These are phyloP conservation scores for Coemansia sp. DNA, from an alignment of 192 early-diverging fungal species.

Conservation along the genomic window DNA sequence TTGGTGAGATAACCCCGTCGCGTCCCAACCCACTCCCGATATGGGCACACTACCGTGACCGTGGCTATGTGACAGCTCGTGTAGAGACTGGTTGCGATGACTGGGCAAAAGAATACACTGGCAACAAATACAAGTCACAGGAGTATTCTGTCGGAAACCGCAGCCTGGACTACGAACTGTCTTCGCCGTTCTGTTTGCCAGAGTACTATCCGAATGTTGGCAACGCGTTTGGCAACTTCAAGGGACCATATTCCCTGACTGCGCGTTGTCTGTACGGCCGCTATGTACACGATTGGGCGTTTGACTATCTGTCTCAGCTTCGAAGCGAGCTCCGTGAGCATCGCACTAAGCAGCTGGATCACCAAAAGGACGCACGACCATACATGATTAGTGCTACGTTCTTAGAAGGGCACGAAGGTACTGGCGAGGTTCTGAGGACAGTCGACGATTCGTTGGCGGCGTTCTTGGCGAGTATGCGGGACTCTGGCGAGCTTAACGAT, in stretches of 20 bases:
- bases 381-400: slow-evolving; percentile 45
- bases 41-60: slow-evolving; percentile 63
- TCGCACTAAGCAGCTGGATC: neutral
- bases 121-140: slow-evolving; percentile 20
- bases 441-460: slow-evolving; percentile 29
- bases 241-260: slow-evolving; percentile 45
- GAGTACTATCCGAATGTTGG: slow-evolving; percentile 55
- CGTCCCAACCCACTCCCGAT: slow-evolving; percentile 51
- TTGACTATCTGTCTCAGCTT: slow-evolving; percentile 49
- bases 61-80: slow-evolving; percentile 60
- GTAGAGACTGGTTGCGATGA: slow-evolving; percentile 60
- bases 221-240: slow-evolving; percentile 62
- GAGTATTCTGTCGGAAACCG: slow-evolving; percentile 42
- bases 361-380: slow-evolving; percentile 17
- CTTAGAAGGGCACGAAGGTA: slow-evolving; percentile 53
- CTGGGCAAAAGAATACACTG: slow-evolving; percentile 58
- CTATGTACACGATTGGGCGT: slow-evolving; percentile 49
- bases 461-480: slow-evolving; percentile 33
- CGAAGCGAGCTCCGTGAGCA: slow-evolving; percentile 24
- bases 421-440: slow-evolving; percentile 49
- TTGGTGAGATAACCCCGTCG: slow-evolving; percentile 39
- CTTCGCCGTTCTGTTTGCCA: slow-evolving; percentile 62
- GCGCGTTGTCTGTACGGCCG: slow-evolving; percentile 51
- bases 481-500: slow-evolving; percentile 48
- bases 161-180: slow-evolving; percentile 61